Base-by-base conservation (phyloP, 352 stramenopile genomes). In the Globisporangium abappressorium region DNA sequence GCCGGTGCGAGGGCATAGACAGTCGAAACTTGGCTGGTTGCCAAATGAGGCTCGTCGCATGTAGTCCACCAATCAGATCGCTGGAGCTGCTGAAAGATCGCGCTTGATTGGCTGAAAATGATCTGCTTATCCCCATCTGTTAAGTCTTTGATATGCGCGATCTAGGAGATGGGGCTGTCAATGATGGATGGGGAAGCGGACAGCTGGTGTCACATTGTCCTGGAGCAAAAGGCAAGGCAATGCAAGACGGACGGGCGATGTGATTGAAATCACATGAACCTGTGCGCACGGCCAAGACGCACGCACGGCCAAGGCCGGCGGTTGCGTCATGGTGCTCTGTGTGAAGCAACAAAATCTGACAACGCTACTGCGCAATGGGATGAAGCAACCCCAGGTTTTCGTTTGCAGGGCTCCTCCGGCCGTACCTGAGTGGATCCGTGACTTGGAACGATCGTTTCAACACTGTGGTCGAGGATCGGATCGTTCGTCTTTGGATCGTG, bases 161-260 rank as follows among this genome's bases (percentile, higher is more conserved):
- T 64, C 57, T 54, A 53, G 57, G 34, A n/a, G 36, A 53, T 51
- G 57, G 57, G 34, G 57, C 33, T 18, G 15, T 18, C 30, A 47
- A 28, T 61, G 28, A 61, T 61, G 55, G 55, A 61, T 61, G 55
- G 54, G 41, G 34, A 51, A 22, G 57, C 34, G 36, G 30, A 28
- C 57, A 63, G 53, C 54, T 60, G 54, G 28, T 60, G 30, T 61
- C 55, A 61, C 55, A 59, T 59, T 59, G 14, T 30, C 53, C n/a
- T n/a, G 41, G 38, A 33, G 9, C 22, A 46, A 46, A 46, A 43
- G 11, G 14, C 34, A 41, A 43, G 36, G 53, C 24, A 36, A 38
- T n/a, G 6, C 53, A 58, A 24, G n/a, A 14, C 14, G 15, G 41
- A n/a, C 15, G 15, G 41, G 8, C 41, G 41, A n/a, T n/a, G 15